Evolutionary conservation across 768 basidiomycete genomes (phyloP).

Genomic region (Podaxis pistillaris): DNA sequence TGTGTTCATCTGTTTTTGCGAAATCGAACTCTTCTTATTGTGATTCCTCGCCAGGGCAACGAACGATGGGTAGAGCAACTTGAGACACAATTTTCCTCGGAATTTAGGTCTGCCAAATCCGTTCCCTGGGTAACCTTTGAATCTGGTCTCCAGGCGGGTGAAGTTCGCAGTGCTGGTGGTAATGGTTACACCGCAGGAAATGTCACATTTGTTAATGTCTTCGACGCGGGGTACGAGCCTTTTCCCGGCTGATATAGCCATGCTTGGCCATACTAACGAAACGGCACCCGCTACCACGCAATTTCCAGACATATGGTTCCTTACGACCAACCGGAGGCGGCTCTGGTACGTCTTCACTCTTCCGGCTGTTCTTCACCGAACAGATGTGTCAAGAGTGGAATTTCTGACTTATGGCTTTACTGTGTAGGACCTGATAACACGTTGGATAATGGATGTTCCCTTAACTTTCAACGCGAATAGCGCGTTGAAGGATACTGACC

Average conservation of each 20-base stretch:
- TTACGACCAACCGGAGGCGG: conserved; percentile 84
- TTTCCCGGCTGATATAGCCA: background rate
- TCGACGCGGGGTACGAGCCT: conserved; percentile 71
- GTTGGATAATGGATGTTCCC: conserved; percentile 37
- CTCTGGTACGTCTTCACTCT: conserved; percentile 52
- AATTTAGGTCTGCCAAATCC: conserved; percentile 50
- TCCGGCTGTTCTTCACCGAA: background rate
- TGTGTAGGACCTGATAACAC: conserved; percentile 54
- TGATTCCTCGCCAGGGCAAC: conserved; percentile 52
- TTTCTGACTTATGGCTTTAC: background rate
- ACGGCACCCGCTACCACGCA: background rate
- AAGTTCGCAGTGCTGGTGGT: conserved; percentile 69
- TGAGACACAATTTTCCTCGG: conserved; percentile 57
- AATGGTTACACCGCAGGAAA: conserved; percentile 69
- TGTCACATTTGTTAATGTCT: conserved; percentile 75
- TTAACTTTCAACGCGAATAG: conserved; percentile 3
- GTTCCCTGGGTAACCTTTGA: conserved; percentile 56
- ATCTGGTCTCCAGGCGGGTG: conserved; percentile 59
- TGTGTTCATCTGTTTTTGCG: conserved; percentile 19
- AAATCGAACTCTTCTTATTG: background rate
- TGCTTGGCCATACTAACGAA: conserved; percentile 2
- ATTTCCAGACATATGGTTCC: conserved; percentile 81
- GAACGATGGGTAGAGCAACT: conserved; percentile 72
- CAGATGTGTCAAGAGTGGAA: background rate
- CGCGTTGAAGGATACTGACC: background rate